A percentile compares a stretch with the other conserved stretches of the same genome.
Evolutionary conservation across 805 yeast species (phyloP).

Genomic region (Brettanomyces custersianus): DNA sequence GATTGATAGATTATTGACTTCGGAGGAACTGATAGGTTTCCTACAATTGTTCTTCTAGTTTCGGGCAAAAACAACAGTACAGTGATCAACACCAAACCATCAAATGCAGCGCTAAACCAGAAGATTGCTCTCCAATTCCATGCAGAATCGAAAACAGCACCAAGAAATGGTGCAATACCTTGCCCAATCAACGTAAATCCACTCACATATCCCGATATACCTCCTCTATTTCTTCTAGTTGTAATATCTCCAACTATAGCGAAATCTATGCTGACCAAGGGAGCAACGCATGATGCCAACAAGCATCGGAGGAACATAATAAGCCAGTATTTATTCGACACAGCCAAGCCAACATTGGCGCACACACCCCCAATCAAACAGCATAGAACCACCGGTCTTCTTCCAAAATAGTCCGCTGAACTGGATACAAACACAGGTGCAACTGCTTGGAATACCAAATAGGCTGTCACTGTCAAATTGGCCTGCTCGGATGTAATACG

Average conservation of each 20-base stretch:
- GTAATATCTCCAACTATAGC: slow-evolving; percentile 74
- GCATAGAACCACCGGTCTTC: slow-evolving; percentile 55
- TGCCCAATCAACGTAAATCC: slow-evolving; percentile 66
- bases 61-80: slow-evolving; percentile 52
- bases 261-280: slow-evolving; percentile 59
- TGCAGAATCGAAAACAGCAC: slow-evolving; percentile 41
- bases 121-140: slow-evolving; percentile 73
- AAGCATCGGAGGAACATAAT: slow-evolving; percentile 60
- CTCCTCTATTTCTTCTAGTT: slow-evolving; percentile 58
- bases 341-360: slow-evolving; percentile 61
- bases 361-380: slow-evolving; percentile 49
- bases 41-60: slow-evolving; percentile 63
- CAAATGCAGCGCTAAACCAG: slow-evolving; percentile 63
- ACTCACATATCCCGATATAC: slow-evolving; percentile 52
- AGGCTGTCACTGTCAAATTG: slow-evolving; percentile 69
- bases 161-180: slow-evolving; percentile 72
- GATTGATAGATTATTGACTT: slow-evolving; percentile 30
- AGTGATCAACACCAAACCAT: slow-evolving; percentile 33
- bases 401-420: slow-evolving; percentile 61
- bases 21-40: slow-evolving; percentile 64
- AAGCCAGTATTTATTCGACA: slow-evolving; percentile 45
- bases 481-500: slow-evolving; percentile 45
- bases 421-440: slow-evolving; percentile 64
- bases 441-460: slow-evolving; percentile 67
- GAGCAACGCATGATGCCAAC: slow-evolving; percentile 74